phyloP scores from a whole-genome alignment of 2,329 filamentous ascomycete genomes.

The Gnomoniopsis sp. region DNA sequence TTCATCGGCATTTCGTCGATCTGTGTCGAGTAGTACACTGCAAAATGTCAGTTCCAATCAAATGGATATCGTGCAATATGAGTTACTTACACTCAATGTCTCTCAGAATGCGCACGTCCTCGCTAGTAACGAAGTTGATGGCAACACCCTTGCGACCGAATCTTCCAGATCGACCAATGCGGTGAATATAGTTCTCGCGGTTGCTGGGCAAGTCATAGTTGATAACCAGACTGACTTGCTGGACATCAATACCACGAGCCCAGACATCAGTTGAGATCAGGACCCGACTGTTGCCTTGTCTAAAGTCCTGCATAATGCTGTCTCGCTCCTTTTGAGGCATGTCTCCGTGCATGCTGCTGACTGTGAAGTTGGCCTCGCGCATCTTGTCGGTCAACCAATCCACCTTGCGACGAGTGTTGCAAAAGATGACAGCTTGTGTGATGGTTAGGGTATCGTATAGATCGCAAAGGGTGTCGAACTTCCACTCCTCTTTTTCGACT shows the following conservation, averaged over 20 bases:
- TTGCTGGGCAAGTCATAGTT: conserved; percentile 99
- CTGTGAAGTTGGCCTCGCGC: conserved; percentile 96
- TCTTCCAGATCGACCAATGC: conserved; percentile 98
- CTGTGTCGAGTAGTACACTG: conserved; percentile 95
- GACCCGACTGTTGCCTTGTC: conserved; percentile 96
- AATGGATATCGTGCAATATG: not conserved
- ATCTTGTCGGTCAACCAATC: conserved; percentile 99
- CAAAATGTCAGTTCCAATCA: conserved; percentile 1
- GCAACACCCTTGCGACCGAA: conserved; percentile 99
- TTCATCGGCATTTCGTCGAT: conserved; percentile 99
- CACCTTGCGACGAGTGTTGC: conserved; percentile 99
- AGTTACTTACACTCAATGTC: conserved; percentile 77
- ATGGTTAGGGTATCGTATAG: conserved; percentile 99
- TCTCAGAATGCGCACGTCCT: conserved; percentile 99
- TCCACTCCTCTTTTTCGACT: conserved; percentile 99
- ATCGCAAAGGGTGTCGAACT: conserved; percentile 97
- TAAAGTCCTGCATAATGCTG: conserved; percentile 99
- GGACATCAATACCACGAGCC: conserved; percentile 99
- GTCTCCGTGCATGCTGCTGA: conserved; percentile 99
- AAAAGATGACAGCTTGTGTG: conserved; percentile 99
- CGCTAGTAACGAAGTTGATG: conserved; percentile 99
- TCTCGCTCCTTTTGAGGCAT: conserved; percentile 99
- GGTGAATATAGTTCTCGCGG: conserved; percentile 99
- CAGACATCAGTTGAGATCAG: conserved; percentile 96
- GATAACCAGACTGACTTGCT: conserved; percentile 99